A percentile compares a stretch with the other conserved stretches of the same genome.
These are phyloP conservation scores for Tilletia walkeri DNA, from an alignment of 1,284 basidiomycete genomes.

Conservation along the genomic window DNA sequence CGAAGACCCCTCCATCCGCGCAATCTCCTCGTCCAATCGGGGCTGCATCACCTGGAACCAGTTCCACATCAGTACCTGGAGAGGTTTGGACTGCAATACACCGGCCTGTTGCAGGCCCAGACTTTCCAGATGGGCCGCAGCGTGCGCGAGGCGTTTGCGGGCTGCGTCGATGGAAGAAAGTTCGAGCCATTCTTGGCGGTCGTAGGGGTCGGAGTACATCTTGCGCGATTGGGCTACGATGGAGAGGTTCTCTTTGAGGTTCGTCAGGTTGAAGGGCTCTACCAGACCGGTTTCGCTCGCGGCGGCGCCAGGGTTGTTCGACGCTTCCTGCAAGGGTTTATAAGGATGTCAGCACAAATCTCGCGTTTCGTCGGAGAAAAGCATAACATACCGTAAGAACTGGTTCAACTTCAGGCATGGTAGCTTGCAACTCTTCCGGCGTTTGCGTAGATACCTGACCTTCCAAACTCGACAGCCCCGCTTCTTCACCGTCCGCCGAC, in stretches of 20 bases:
- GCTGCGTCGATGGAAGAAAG: slow-evolving; percentile 50
- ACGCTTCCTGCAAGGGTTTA: background rate
- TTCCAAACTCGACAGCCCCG: background rate
- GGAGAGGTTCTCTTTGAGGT: slow-evolving; percentile 45
- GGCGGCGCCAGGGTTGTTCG: background rate
- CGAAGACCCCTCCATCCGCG: slow-evolving; percentile 20
- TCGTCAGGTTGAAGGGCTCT: slow-evolving; percentile 43
- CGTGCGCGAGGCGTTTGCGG: slow-evolving; percentile 44
- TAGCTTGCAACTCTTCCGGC: background rate
- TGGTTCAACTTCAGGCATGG: background rate
- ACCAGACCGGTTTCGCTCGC: background rate
- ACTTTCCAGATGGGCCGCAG: slow-evolving; percentile 40
- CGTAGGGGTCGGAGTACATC: slow-evolving; percentile 42
- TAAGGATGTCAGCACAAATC: too few species aligned
- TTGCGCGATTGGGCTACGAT: slow-evolving; percentile 42
- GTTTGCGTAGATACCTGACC: background rate
- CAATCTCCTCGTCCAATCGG: slow-evolving; percentile 35
- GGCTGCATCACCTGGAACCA: slow-evolving; percentile 48
- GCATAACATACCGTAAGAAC: slow-evolving; percentile 11
- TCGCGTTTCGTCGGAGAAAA: too few species aligned
- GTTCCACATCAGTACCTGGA: slow-evolving; percentile 55
- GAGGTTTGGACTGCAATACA: slow-evolving; percentile 37
- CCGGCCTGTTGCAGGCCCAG: slow-evolving; percentile 40
- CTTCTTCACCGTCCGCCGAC: background rate
- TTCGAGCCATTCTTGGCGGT: slow-evolving; percentile 53